Conservation (phyloP, 345 rosid species). For the Noccaea bulbosa region DNA sequence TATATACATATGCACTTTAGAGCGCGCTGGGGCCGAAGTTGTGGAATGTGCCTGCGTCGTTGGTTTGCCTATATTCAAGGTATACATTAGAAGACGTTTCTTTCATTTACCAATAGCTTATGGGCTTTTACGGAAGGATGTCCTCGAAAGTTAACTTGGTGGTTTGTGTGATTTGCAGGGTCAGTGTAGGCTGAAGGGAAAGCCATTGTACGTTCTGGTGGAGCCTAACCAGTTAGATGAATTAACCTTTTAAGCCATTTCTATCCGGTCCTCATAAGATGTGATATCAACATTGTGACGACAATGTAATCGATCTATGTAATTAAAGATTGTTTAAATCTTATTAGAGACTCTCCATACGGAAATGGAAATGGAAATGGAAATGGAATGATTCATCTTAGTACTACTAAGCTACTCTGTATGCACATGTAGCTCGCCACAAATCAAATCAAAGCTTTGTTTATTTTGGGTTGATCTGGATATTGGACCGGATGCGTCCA, state of each 20-base stretch:
- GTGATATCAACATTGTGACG: slow-evolving; percentile 7
- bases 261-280: slow-evolving; percentile 1
- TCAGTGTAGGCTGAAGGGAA: slow-evolving; percentile 68
- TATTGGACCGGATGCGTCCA: neutral
- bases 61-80: slow-evolving; percentile 82
- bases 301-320: slow-evolving; percentile 10
- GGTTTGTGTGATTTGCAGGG: slow-evolving; percentile 50
- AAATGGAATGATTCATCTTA: neutral
- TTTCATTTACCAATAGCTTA: neutral
- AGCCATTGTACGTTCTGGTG: slow-evolving; percentile 80
- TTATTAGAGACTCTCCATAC: neutral
- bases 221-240: slow-evolving; percentile 41
- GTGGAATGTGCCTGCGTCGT: slow-evolving; percentile 90
- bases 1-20: slow-evolving; percentile 41
- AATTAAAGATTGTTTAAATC: slow-evolving; percentile 5
- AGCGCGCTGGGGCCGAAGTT: slow-evolving; percentile 82
- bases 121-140: neutral
- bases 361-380: neutral
- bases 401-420: neutral
- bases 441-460: neutral
- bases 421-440: neutral
- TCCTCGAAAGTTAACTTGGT: neutral
- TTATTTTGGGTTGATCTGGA: neutral
- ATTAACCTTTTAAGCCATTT: slow-evolving; percentile 8
- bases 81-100: slow-evolving; percentile 22